phyloP scores from a whole-genome alignment of 148 eudicot species.

The Heliosperma pusillum region DNA sequence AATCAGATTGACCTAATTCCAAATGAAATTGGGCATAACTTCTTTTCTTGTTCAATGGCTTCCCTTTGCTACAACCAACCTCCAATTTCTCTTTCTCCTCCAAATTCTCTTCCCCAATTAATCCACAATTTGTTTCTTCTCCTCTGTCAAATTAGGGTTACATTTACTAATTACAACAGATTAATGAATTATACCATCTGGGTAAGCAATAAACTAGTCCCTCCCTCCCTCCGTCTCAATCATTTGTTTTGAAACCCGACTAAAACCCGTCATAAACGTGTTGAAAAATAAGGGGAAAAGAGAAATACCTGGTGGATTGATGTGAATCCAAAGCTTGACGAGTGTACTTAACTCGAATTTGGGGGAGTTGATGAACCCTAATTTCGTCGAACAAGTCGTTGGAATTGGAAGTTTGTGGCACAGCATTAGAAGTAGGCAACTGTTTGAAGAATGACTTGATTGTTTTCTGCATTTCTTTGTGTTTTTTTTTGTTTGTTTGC shows the following conservation, averaged over 20 bases:
- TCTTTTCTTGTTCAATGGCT: slow-evolving; percentile 65
- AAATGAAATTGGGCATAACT: slow-evolving; percentile 82
- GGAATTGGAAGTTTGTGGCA: neutral
- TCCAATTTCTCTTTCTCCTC: slow-evolving; percentile 20
- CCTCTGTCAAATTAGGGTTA: slow-evolving; percentile 6
- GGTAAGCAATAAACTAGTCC: neutral
- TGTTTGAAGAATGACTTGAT: slow-evolving; percentile 59
- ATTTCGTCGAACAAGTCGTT: slow-evolving; percentile 26
- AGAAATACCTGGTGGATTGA: slow-evolving; percentile 22
- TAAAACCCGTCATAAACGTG: too few relatives aligned
- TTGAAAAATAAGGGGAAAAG: neutral
- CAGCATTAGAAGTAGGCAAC: slow-evolving; percentile 25
- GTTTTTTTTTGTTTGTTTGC: neutral
- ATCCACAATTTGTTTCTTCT: slow-evolving; percentile 19
- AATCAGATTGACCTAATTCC: slow-evolving; percentile 92
- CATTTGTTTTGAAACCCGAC: neutral
- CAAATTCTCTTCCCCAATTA: slow-evolving; percentile 25
- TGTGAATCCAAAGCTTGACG: slow-evolving; percentile 33
- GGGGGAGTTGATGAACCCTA: slow-evolving; percentile 21
- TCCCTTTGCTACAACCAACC: slow-evolving; percentile 27
- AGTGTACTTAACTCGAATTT: slow-evolving; percentile 55
- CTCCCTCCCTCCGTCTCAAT: too few relatives aligned
- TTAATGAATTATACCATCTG: neutral
- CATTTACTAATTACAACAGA: neutral
- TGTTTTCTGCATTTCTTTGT: slow-evolving; percentile 47